These are phyloP conservation scores for Seiridium cupressi DNA, from an alignment of 2,329 filamentous ascomycete species.

Conservation along the genomic window DNA sequence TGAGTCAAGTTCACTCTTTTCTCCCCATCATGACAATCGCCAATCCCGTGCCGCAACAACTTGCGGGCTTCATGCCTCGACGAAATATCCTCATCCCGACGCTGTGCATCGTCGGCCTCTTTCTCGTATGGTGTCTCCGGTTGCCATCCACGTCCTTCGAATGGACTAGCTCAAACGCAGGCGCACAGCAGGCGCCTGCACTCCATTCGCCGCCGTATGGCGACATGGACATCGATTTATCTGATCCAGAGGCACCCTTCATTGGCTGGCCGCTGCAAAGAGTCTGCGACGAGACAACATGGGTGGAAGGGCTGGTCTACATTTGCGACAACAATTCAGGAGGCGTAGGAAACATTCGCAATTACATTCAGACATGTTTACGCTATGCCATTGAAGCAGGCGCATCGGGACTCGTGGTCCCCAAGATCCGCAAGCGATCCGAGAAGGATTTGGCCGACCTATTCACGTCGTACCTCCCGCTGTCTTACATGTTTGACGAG, in stretches of 20 bases:
- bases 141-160: slow-evolving; percentile 16
- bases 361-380: slow-evolving; percentile 48
- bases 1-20: slow-evolving; percentile 5
- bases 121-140: slow-evolving; percentile 21
- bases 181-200: slow-evolving; percentile 5
- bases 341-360: slow-evolving; percentile 49
- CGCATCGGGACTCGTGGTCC: slow-evolving; percentile 43
- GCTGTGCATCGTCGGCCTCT: slow-evolving; percentile 1
- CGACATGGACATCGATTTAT: slow-evolving; percentile 30
- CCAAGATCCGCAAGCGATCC: slow-evolving; percentile 42
- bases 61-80: slow-evolving; percentile 28
- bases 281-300: slow-evolving; percentile 40
- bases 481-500: slow-evolving; percentile 47
- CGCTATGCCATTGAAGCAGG: slow-evolving; percentile 48
- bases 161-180: slow-evolving; percentile 17
- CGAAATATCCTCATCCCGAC: slow-evolving; percentile 21
- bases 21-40: slow-evolving; percentile 24
- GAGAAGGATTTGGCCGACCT: slow-evolving; percentile 39
- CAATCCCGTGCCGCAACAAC: slow-evolving; percentile 15
- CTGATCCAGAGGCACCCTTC: slow-evolving; percentile 38
- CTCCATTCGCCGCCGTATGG: slow-evolving; percentile 4
- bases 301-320: slow-evolving; percentile 41
- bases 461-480: slow-evolving; percentile 35
- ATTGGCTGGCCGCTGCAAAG: slow-evolving; percentile 43
- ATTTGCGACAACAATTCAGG: slow-evolving; percentile 51